Base-by-base conservation (phyloP, 257 asterid species). In the Phtheirospermum japonicum region DNA sequence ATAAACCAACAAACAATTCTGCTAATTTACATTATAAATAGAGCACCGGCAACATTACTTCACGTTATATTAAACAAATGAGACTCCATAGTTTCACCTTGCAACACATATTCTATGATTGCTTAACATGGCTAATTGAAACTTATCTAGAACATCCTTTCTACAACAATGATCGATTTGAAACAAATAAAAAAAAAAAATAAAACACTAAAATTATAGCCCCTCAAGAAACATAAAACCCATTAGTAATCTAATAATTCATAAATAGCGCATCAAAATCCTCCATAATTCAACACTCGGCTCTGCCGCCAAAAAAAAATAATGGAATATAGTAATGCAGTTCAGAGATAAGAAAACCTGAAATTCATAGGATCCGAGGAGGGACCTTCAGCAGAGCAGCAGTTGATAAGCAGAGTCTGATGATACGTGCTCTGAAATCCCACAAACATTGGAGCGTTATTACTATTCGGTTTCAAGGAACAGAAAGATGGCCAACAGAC, bases 321-420 rank as follows among this genome's bases (percentile, higher is more conserved):
- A 43, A 55, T 20, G 18, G 43, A 18, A 30, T 17, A 30, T 5
- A 50, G 33, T 3, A 7, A 16, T 2, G 60, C 9, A 54, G 49
- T 32, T 39, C 14, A 64, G 52, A 37, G 26, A 14, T 37, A 50
- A 57, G 5, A 51, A 32, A 13, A 87, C 97, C 96, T 82, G 59
- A 63, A 73, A 77, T 75, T 72, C 53, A 65, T 28, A 65, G 86
- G 45, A 54, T 83, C 88, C 36, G 88, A 73, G 59, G 75, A 48
- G 69, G 80, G 71, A 59, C 36, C 45, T 32, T 77, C 81, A 79
- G 81, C 68, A 46, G 87, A 81, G 69, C 75, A 77, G 64, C 94
- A 80, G 36, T 63, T 69, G 71, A 85, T 36, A 59, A 65, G 51
- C 18, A 77, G 59, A 70, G 76, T 68, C 28, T 53, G 74, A 45